Base-by-base conservation (phyloP, 768 basidiomycete species). In the Boletus rubropictus region DNA sequence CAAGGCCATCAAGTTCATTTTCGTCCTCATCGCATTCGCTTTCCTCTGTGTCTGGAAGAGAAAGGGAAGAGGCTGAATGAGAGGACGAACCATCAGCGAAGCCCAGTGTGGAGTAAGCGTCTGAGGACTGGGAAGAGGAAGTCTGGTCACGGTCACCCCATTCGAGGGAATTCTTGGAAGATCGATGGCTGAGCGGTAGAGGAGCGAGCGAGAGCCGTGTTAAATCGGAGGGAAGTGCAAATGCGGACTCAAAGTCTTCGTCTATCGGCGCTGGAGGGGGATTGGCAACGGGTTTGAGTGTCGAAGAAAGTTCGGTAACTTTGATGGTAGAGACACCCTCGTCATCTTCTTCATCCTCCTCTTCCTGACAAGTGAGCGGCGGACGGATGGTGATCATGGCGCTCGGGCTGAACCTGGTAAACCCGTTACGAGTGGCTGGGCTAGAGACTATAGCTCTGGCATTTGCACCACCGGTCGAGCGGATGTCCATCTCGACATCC, bases 251-350 rank as follows among this genome's bases (percentile, higher is more conserved):
- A 52, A 90, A 81, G 57, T 92, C 89, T 53, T 90, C 88, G 37
- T 71, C 69, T 49, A 80, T 74, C 46, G 75, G 68, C 1, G 59
- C 57, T 31, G 74, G 67, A 14, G 66, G 62, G 21, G 60, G 45
- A 11, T 64, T 70, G 48, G 64, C 50, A 31, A 66, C 52, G 48
- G 69, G 53, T 48, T 72, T 70, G 49, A 65, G 54, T 7, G 56
- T 55, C 5, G 58, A 52, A 44, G 71, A 71, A 21, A 82, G 71
- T 21, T 75, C 76, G 14, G 78, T 69, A 42, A 81, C 80, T 63
- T 89, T 91, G 67, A 90, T 89, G 28, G 89, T 91, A 9, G 87
- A 89, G 7, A 86, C 78, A 35, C 86, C 87, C 60, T 88, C 87
- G 28, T 86, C 87, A 27, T 85, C 84, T 17, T 87, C 86, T 17